Evolutionary conservation across 495 filamentous ascomycete genomes (phyloP), one percentile per base, ranked within the genome.

Genomic region (Tetracladium setigerum): DNA sequence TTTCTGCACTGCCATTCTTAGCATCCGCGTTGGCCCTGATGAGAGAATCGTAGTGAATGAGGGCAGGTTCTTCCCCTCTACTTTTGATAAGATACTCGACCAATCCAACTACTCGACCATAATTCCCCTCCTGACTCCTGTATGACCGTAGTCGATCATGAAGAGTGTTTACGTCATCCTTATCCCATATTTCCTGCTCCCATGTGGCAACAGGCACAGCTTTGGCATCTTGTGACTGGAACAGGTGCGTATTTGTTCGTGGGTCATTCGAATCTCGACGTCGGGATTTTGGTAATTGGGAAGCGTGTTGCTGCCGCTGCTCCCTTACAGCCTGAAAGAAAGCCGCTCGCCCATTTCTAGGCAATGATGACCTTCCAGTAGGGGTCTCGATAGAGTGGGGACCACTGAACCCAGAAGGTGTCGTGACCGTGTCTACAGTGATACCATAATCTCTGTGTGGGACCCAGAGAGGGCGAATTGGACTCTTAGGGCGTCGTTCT

Each of bases 31-130:
- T 88, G 12, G 82, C 81, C 12, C 77, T 67, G 38, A 95, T 79
- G 30, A 95, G 66, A 0, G 79, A 76, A 50, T 82, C 75, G 62
- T 90, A 95, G 42, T 95, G 72, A 17, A 73, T 66, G 15, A 69
- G 56, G 55, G 78, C 81, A 14, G 88, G 87, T 48, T 57, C 62
- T 61, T 89, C 77, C 44, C 73, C 63, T 27, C 80, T 76, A 27
- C 74, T 72, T 24, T 68, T 64, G 41, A 95, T 66, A 16, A 95
- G 66, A 41, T 77, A 67, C 44, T 71, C 61, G 4, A 79, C 73
- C 10, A 78, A 48, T 6, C 62, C 41, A 12, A 61, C 46, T 12
- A 68, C 60, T 4, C 60, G 57, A 8, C 66, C 55, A 46, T 69
- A 64, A n/a, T 54, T 44, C 5, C 43, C 36, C 38, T 62, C 57